phyloP scores from a whole-genome alignment of 2,329 filamentous ascomycete genomes.

The Aureobasidium sp. region DNA sequence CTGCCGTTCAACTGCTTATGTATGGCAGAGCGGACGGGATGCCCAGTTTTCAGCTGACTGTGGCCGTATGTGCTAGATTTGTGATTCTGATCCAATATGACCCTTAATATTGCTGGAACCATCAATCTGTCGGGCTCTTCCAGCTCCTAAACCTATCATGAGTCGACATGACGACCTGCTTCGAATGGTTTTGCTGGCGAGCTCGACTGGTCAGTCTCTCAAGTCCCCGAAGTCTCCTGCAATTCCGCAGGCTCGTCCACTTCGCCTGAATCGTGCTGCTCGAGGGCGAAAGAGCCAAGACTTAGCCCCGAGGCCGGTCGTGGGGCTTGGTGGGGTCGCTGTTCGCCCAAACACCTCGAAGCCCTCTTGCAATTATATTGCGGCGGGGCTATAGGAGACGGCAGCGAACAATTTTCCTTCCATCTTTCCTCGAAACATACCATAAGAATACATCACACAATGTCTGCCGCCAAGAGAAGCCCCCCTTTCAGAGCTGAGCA shows the following conservation, averaged over 20 bases:
- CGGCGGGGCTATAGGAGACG: background rate
- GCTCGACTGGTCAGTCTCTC: too few species aligned
- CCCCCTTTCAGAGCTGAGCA: conserved; percentile 66
- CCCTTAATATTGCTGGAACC: too few species aligned
- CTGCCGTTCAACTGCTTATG: background rate
- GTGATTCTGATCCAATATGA: too few species aligned
- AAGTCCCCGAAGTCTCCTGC: too few species aligned
- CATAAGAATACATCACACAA: background rate
- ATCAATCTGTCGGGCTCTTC: too few species aligned
- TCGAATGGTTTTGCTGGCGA: too few species aligned
- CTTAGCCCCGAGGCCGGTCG: background rate
- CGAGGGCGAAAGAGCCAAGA: background rate
- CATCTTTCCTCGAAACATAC: background rate
- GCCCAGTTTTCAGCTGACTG: background rate
- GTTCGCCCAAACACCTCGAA: background rate
- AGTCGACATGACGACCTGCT: too few species aligned
- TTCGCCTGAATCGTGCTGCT: too few species aligned
- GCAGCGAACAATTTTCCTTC: background rate
- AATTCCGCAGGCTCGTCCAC: too few species aligned
- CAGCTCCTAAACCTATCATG: too few species aligned
- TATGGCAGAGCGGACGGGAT: conserved; percentile 6
- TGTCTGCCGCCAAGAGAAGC: conserved; percentile 11
- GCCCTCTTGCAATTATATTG: conserved; percentile 1
- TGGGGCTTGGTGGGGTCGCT: conserved; percentile 10
- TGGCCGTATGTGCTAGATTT: background rate